phyloP scores from a whole-genome alignment of 352 stramenopile genomes.

The Phytophthora citrophthora region DNA sequence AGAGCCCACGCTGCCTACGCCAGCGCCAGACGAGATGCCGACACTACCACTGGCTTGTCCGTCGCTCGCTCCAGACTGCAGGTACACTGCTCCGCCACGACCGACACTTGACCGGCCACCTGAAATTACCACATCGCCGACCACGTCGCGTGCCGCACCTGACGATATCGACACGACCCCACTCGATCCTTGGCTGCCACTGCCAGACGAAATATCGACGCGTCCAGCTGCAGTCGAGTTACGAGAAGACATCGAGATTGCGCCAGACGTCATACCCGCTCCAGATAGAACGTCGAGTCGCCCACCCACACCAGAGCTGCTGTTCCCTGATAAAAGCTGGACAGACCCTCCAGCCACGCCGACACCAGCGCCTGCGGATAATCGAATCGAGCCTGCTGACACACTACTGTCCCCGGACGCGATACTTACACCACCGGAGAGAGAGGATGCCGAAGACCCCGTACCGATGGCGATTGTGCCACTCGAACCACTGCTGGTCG shows the following conservation, averaged over 20 bases:
- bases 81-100: constrained; percentile 18
- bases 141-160: constrained; percentile 22
- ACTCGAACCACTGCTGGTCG: constrained; percentile 18
- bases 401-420: constrained; percentile 11
- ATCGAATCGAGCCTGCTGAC: background rate
- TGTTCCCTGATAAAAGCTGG: constrained; percentile 23
- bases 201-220: constrained; percentile 24
- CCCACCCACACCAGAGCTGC: constrained; percentile 20
- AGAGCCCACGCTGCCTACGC: constrained; percentile 14
- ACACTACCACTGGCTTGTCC: constrained; percentile 19
- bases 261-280: constrained; percentile 16
- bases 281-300: constrained; percentile 20
- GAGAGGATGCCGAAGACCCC: constrained; percentile 9
- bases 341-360: background rate
- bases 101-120: constrained; percentile 20
- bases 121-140: constrained; percentile 26
- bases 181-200: constrained; percentile 29
- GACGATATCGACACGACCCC: constrained; percentile 31
- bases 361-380: background rate
- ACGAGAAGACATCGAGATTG: constrained; percentile 19
- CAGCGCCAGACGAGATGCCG: constrained; percentile 11
- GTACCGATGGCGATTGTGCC: constrained; percentile 16
- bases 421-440: constrained; percentile 22
- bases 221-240: constrained; percentile 20
- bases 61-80: constrained; percentile 30